Percentiles rank a stretch among this genome's conserved stretches.
These are phyloP conservation scores for Beauveria bassiana DNA, from an alignment of 2,329 filamentous ascomycete genomes.

Conservation along the genomic window DNA sequence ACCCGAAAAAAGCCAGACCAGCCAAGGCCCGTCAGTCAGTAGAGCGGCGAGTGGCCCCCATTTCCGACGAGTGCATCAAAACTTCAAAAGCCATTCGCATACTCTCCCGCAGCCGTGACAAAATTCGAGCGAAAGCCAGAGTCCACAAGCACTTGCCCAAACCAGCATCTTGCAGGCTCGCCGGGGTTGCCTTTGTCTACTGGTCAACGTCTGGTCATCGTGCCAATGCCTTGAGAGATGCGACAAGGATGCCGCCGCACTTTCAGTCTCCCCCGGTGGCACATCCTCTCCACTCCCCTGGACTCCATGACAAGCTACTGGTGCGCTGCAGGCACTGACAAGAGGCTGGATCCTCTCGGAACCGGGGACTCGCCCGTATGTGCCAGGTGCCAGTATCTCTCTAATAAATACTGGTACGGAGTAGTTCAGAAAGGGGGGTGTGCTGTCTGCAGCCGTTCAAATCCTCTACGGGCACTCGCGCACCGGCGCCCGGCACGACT, in stretches of 20 bases:
- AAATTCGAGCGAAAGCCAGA: background rate
- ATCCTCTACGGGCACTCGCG: background rate
- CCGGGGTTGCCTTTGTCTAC: background rate
- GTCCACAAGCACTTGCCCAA: constrained; percentile 3
- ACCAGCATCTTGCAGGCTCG: constrained; percentile 3
- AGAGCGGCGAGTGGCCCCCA: background rate
- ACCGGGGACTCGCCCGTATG: background rate
- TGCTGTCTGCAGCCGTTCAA: background rate
- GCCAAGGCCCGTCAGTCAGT: background rate
- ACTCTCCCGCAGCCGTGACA: background rate
- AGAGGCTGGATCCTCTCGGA: constrained; percentile 5
- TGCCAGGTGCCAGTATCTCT: background rate
- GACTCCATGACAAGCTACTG: background rate
- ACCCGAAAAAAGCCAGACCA: background rate
- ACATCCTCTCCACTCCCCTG: constrained; percentile 9
- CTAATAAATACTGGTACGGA: no score
- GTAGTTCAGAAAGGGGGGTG: background rate
- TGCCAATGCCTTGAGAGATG: background rate
- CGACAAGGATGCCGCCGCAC: constrained; percentile 9
- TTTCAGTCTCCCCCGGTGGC: constrained; percentile 10
- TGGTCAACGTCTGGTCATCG: background rate
- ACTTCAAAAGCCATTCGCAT: background rate
- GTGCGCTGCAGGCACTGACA: background rate
- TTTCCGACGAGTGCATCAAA: background rate
- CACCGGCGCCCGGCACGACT: background rate